Evolutionary conservation across 768 basidiomycete genomes (phyloP), one percentile per base, ranked within the genome.

Genomic region (Boletus sp.): DNA sequence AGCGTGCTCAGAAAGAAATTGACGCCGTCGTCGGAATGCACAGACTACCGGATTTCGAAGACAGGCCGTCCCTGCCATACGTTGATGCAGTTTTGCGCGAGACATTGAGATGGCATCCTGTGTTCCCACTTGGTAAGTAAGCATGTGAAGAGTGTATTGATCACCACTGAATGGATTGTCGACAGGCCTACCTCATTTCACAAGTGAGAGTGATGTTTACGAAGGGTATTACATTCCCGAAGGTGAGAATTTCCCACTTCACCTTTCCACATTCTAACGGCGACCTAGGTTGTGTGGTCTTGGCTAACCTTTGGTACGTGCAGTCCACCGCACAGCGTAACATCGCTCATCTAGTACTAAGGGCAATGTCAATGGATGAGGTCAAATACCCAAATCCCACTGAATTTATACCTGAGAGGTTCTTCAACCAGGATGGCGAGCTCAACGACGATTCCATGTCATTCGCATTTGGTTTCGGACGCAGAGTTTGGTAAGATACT

Each of bases 81-180:
- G 49, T 74, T 1, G 64, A 68, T 3, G 73, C 73, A 18, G 52
- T 75, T 51, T 40, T 76, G 50, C 74, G 74, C 36, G 75, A 74
- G 63, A 72, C 69, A 17, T 36, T 72, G 47, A 70, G 70, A 47
- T 71, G 70, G 70, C 67, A 73, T 44, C 70, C 70, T 6, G 71
- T 71, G 9, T 67, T 73, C 57, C 70, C 70, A 5, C 52, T 71
- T 52, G 71, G 70, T 61, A 49, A 54, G 65, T 50, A 44, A 33
- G 47, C 30, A 15, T 28, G 33, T 6, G 20, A 39, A 33, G n/a
- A 35, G 32, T n/a, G 7, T 14, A 35, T 46, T 9, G 32, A 37
- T 40, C 35, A 18, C 17, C 10, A 41, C 35, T 52, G 47, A 55
- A 39, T 33, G 10, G 9, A n/a, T 40, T 35, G 11, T 46, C 20